Conservation (phyloP, 2,329 filamentous ascomycete species). For the Ascochyta viciae-villosae region DNA sequence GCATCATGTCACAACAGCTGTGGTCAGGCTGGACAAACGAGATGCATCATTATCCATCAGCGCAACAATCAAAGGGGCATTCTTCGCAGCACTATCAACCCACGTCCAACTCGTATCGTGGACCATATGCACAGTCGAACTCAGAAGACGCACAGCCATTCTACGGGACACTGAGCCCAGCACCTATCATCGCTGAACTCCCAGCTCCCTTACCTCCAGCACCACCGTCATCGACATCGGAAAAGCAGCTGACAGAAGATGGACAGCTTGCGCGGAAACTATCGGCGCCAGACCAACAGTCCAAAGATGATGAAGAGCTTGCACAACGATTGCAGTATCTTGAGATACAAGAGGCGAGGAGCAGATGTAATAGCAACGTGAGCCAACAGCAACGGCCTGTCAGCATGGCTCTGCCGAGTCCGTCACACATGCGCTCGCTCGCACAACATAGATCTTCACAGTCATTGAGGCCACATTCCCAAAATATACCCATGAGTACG, state of each 20-base stretch:
- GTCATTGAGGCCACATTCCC: constrained; percentile 16
- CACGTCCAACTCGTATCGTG: constrained; percentile 4
- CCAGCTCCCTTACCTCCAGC: constrained; percentile 36
- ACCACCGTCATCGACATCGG: constrained; percentile 34
- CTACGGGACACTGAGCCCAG: constrained; percentile 21
- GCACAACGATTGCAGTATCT: constrained; percentile 38
- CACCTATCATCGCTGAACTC: constrained; percentile 36
- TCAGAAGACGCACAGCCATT: constrained; percentile 29
- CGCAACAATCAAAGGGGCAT: constrained; percentile 12
- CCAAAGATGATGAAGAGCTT: constrained; percentile 40
- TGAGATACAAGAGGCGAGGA: constrained; percentile 35
- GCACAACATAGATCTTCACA: constrained; percentile 14
- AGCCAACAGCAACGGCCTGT: constrained; percentile 22
- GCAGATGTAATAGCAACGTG: constrained; percentile 30
- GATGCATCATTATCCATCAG: constrained; percentile 17
- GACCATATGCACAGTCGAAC: constrained; percentile 3
- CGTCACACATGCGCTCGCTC: constrained; percentile 17
- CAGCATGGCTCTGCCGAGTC: constrained; percentile 19
- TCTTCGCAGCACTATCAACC: constrained; percentile 17
- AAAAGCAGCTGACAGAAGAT: constrained; percentile 41
- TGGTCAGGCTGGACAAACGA: constrained; percentile 18
- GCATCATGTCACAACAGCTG: constrained; percentile 7
- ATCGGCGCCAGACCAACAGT: constrained; percentile 36
- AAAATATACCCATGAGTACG: constrained; percentile 1
- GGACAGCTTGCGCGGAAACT: constrained; percentile 40